Evolutionary conservation across 2,329 filamentous ascomycete species (phyloP).

Genomic region (Myotisia sp.): DNA sequence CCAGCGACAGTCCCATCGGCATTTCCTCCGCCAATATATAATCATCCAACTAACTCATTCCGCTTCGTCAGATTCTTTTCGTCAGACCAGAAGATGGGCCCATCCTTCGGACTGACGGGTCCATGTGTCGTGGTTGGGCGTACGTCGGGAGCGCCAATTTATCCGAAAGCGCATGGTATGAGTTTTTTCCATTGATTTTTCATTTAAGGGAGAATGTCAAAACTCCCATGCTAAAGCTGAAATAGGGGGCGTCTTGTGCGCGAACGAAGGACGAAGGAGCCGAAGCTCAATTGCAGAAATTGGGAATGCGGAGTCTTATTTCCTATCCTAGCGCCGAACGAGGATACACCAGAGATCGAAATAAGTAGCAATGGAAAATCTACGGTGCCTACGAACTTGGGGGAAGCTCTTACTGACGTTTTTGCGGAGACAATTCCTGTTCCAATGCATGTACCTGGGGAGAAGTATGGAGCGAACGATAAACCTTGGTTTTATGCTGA

Average conservation of each 20-base stretch:
- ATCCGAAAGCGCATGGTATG: constrained; percentile 82
- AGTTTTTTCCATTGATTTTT: not conserved
- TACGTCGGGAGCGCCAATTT: constrained; percentile 88
- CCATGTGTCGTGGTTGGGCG: constrained; percentile 47
- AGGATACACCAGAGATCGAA: too few relatives aligned
- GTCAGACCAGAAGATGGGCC: constrained; percentile 17
- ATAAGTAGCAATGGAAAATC: constrained; percentile 22
- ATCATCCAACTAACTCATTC: too few relatives aligned
- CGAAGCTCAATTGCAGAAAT: constrained; percentile 73
- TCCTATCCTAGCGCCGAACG: constrained; percentile 33
- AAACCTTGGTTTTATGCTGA: constrained; percentile 18
- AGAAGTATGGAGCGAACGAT: constrained; percentile 11
- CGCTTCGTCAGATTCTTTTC: constrained; percentile 20
- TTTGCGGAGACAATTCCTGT: constrained; percentile 31
- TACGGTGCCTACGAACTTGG: not conserved
- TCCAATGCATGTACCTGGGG: constrained; percentile 30
- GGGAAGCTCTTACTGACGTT: constrained; percentile 13
- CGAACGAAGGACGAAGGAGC: constrained; percentile 50
- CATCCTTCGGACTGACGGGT: constrained; percentile 14
- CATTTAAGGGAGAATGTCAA: too few relatives aligned
- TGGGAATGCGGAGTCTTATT: constrained; percentile 91
- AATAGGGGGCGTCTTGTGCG: constrained; percentile 66
- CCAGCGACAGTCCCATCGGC: constrained; percentile 21
- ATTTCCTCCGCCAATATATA: not conserved
- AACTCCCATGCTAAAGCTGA: too few relatives aligned